phyloP scores from a whole-genome alignment of 2,329 filamentous ascomycete genomes.

The Fusarium subtropicale region DNA sequence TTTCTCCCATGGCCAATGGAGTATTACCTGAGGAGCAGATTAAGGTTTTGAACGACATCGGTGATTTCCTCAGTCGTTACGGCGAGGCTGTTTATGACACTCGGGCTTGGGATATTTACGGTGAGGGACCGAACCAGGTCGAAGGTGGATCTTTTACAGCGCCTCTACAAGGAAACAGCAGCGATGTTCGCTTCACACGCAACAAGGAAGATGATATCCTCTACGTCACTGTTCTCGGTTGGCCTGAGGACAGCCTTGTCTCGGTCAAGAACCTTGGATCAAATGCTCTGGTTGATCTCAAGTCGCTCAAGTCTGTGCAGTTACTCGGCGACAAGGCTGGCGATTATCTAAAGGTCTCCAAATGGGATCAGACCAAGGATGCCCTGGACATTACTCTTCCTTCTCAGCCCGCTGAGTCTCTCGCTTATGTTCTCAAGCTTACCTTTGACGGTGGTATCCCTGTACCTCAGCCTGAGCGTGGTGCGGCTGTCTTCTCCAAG shows the following conservation, averaged over 20 bases:
- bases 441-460: constrained; percentile 2
- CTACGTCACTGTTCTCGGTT: constrained; percentile 15
- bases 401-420: neutral
- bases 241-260: neutral
- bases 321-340: constrained; percentile 7
- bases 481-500: constrained; percentile 1
- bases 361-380: constrained; percentile 16
- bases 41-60: constrained; percentile 14
- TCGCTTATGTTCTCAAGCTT: constrained; percentile 9
- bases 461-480: neutral
- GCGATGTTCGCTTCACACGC: constrained; percentile 16
- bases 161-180: constrained; percentile 16
- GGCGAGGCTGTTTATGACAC: constrained; percentile 7
- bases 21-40: constrained; percentile 7
- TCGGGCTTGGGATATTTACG: constrained; percentile 15
- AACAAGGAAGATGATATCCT: constrained; percentile 6
- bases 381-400: constrained; percentile 6
- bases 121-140: constrained; percentile 12
- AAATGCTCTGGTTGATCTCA: neutral
- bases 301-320: constrained; percentile 1
- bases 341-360: neutral
- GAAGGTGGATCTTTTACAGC: constrained; percentile 12
- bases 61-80: constrained; percentile 8
- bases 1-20: constrained; percentile 11
- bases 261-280: neutral